A percentile compares a stretch with the other conserved stretches of the same genome.
Evolutionary conservation across 78 protist genomes (phyloP).

Genomic region (Neovahlkampfia damariscottae): DNA sequence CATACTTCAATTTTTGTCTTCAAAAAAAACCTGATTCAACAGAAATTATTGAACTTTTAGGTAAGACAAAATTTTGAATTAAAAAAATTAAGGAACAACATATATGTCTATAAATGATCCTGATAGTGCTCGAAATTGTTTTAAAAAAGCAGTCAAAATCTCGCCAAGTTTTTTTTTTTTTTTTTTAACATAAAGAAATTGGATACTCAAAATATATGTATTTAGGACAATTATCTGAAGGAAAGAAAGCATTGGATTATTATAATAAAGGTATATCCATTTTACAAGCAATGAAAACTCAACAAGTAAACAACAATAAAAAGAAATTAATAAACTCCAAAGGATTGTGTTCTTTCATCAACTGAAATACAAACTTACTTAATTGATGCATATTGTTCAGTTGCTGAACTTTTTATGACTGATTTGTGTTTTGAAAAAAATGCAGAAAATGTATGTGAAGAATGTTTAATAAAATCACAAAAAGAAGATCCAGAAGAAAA

Average conservation of each 20-base stretch:
- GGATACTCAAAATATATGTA: slow-evolving; percentile 8
- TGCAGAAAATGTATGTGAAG: neutral
- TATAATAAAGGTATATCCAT: neutral
- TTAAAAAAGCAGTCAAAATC: too few species aligned
- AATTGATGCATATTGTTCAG: neutral
- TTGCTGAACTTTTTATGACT: slow-evolving; percentile 11
- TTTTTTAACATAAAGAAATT: too few species aligned
- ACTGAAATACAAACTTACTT: too few species aligned
- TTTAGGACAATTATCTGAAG: neutral
- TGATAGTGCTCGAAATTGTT: too few species aligned
- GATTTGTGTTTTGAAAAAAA: slow-evolving; percentile 10
- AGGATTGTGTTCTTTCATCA: neutral
- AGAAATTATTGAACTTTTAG: too few species aligned
- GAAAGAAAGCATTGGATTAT: neutral
- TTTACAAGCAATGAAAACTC: neutral
- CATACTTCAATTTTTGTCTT: too few species aligned
- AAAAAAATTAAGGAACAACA: too few species aligned
- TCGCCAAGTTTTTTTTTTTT: too few species aligned
- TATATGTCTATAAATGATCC: too few species aligned
- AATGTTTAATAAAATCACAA: neutral
- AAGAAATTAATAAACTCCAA: neutral
- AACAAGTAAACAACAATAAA: neutral
- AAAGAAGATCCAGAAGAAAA: neutral
- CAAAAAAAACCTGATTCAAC: too few species aligned
- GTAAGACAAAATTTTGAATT: too few species aligned